A percentile compares a stretch with the other conserved stretches of the same genome.
Conservation (phyloP, 345 rosid genomes). For the Populus tremula region DNA sequence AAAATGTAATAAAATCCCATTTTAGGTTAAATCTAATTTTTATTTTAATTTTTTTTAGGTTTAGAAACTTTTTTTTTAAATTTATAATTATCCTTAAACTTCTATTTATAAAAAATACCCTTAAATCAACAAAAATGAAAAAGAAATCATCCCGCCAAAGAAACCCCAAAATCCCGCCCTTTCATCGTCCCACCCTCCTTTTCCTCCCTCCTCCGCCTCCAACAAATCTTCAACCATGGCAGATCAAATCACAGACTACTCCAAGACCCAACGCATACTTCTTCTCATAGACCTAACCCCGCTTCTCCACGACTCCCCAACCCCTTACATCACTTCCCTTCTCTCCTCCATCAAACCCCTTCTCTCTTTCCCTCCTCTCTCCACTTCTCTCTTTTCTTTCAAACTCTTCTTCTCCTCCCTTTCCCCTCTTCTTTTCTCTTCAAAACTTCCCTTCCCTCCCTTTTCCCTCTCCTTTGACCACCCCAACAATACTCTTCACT, state of each 20-base stretch:
- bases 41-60: too few relatives aligned
- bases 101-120: too few relatives aligned
- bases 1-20: too few relatives aligned
- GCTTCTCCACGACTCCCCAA: conserved; percentile 38
- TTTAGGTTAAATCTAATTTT: too few relatives aligned
- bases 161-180: conserved; percentile 4
- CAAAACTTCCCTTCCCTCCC: conserved; percentile 60
- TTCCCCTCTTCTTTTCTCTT: conserved; percentile 84
- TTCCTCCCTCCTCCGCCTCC: background rate
- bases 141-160: conserved; percentile 13
- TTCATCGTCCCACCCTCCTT: background rate
- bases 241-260: conserved; percentile 41
- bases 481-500: conserved; percentile 44
- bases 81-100: too few relatives aligned
- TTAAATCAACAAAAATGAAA: background rate
- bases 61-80: too few relatives aligned
- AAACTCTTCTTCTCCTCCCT: conserved; percentile 85
- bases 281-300: conserved; percentile 77
- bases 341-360: conserved; percentile 53
- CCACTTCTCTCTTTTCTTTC: conserved; percentile 67
- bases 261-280: conserved; percentile 69
- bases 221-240: conserved; percentile 34
- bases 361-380: conserved; percentile 54
- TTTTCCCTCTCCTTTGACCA: conserved; percentile 65
- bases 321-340: conserved; percentile 41